Conservation (phyloP, 768 basidiomycete genomes). For the Aureoboletus auriporus region DNA sequence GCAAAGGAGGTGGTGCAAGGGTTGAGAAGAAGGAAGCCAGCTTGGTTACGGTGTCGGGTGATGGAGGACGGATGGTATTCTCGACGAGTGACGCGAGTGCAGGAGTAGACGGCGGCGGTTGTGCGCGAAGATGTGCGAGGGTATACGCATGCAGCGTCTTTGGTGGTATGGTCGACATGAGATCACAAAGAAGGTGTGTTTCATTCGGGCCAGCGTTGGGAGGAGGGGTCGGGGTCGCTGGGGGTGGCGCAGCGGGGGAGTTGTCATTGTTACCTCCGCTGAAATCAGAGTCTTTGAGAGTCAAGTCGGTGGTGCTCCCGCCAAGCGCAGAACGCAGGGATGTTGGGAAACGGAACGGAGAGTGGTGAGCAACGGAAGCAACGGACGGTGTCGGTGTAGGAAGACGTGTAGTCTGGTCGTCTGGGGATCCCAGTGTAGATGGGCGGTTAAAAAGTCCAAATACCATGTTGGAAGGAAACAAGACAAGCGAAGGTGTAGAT, state of each 20-base stretch:
- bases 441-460: conserved; percentile 42
- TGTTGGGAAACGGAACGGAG: conserved; percentile 22
- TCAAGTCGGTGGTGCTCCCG: conserved; percentile 20
- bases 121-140: conserved; percentile 43
- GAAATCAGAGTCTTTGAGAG: conserved; percentile 15
- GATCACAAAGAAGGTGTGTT: conserved; percentile 41
- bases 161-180: conserved; percentile 59
- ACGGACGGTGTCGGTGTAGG: conserved; percentile 55
- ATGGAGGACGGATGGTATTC: conserved; percentile 18
- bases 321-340: conserved; percentile 10
- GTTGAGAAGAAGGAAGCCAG: conserved; percentile 57
- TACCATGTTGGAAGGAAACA: conserved; percentile 29
- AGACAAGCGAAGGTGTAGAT: conserved; percentile 1
- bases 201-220: conserved; percentile 39
- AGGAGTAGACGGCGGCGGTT: conserved; percentile 8
- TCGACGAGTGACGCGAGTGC: conserved; percentile 10
- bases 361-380: conserved; percentile 25
- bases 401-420: conserved; percentile 30
- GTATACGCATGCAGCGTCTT: conserved; percentile 64
- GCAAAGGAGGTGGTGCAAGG: conserved; percentile 60
- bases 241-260: conserved; percentile 19
- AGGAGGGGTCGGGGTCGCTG: conserved; percentile 31
- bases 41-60: conserved; percentile 39
- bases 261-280: conserved; percentile 4
- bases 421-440: conserved; percentile 8